Conservation (phyloP, 371 early-diverging fungal genomes). For the Zancudomyces culisetae region DNA sequence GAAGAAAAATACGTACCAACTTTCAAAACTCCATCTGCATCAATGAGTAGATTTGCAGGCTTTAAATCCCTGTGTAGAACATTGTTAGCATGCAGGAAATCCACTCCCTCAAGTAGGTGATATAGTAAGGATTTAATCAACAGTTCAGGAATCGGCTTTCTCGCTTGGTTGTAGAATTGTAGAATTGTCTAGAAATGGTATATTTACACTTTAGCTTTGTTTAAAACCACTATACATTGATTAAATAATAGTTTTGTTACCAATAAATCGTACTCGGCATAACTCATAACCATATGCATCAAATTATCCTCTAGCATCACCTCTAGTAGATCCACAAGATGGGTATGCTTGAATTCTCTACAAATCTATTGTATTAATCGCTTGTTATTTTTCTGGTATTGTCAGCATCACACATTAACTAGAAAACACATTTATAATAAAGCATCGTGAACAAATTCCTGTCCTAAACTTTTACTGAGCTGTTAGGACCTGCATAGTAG, state of each 20-base stretch:
- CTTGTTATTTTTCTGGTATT: not conserved
- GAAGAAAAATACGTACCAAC: too few species aligned
- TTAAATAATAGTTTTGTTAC: constrained; percentile 20
- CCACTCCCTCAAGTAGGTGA: constrained; percentile 80
- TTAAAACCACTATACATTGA: not conserved
- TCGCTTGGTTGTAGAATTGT: constrained; percentile 53
- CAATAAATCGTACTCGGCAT: constrained; percentile 82
- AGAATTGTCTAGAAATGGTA: constrained; percentile 42
- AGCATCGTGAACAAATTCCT: too few species aligned
- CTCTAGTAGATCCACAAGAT: constrained; percentile 64
- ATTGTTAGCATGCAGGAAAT: constrained; percentile 82
- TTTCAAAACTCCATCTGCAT: constrained; percentile 76
- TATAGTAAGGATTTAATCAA: constrained; percentile 73
- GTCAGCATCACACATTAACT: not conserved
- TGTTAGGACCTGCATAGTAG: too few species aligned
- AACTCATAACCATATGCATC: constrained; percentile 88
- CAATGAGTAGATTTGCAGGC: constrained; percentile 97
- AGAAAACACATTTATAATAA: not conserved
- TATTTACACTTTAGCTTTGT: not conserved
- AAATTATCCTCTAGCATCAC: constrained; percentile 75
- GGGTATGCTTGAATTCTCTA: constrained; percentile 71
- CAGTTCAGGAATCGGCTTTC: constrained; percentile 59
- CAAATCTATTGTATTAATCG: constrained; percentile 28
- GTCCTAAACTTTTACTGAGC: too few species aligned
- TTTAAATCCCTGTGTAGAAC: constrained; percentile 96